Evolutionary conservation across 2,329 filamentous ascomycete genomes (phyloP).

Genomic region (Nigrograna mackinnonii): DNA sequence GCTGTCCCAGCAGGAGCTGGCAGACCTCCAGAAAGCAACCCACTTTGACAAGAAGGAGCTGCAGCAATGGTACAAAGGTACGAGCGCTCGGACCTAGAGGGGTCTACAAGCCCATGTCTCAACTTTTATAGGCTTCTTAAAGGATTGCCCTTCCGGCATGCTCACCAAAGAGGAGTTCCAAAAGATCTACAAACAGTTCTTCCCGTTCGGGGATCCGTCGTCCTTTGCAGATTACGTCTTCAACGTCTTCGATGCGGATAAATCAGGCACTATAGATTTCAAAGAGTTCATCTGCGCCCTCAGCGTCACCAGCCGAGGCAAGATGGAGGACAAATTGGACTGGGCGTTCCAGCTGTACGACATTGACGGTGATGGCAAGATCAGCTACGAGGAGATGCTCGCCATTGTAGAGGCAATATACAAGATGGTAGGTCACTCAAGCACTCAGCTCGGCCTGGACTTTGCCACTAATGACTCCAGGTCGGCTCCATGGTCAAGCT

Average conservation of each 20-base stretch:
- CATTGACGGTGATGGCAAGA: conserved; percentile 98
- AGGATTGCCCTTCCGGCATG: conserved; percentile 96
- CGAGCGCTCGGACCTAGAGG: conserved; percentile 1
- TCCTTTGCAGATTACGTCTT: conserved; percentile 99
- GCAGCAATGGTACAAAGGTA: conserved; percentile 99
- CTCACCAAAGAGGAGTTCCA: conserved; percentile 98
- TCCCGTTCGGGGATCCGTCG: conserved; percentile 95
- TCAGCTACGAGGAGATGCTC: conserved; percentile 98
- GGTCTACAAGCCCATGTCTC: conserved; percentile 2
- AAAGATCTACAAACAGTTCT: conserved; percentile 99
- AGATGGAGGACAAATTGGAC: conserved; percentile 99
- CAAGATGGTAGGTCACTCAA: conserved; percentile 76
- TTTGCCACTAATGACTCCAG: conserved; percentile 52
- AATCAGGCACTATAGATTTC: conserved; percentile 97
- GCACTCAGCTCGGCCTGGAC: background rate
- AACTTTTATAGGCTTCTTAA: conserved; percentile 77
- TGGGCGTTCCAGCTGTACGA: conserved; percentile 99
- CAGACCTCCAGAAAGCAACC: conserved; percentile 92
- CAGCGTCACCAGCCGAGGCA: conserved; percentile 93
- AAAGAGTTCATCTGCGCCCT: conserved; percentile 99
- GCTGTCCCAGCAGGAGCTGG: conserved; percentile 93
- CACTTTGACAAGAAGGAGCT: conserved; percentile 99
- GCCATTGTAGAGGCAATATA: conserved; percentile 99
- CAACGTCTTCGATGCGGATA: conserved; percentile 97
- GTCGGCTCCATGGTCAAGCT: conserved; percentile 99